These are phyloP conservation scores for Ustilago cynodontis DNA, from an alignment of 1,284 basidiomycete species.

Conservation along the genomic window DNA sequence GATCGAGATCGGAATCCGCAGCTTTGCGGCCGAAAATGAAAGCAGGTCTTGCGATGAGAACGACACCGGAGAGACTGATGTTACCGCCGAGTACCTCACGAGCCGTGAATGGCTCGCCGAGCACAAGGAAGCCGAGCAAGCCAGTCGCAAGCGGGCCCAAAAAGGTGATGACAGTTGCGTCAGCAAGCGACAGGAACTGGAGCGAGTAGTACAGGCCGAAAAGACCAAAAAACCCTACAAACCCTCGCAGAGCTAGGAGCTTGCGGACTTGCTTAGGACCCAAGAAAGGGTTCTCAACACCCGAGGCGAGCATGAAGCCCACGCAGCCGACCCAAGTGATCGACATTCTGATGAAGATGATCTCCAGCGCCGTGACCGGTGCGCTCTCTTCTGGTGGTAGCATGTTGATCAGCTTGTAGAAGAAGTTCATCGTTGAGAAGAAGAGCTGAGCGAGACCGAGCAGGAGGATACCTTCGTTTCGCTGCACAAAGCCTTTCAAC, in stretches of 20 bases:
- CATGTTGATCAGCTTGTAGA: constrained; percentile 76
- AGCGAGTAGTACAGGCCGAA: constrained; percentile 79
- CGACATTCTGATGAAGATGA: constrained; percentile 75
- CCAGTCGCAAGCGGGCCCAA: constrained; percentile 79
- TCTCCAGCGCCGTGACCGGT: constrained; percentile 65
- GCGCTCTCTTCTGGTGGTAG: constrained; percentile 72
- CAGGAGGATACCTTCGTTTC: constrained; percentile 51
- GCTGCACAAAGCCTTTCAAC: constrained; percentile 32
- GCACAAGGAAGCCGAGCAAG: constrained; percentile 77
- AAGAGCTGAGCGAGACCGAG: constrained; percentile 50
- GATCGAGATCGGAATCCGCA: constrained; percentile 36
- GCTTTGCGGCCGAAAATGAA: constrained; percentile 49
- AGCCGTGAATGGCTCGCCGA: constrained; percentile 77
- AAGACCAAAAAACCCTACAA: constrained; percentile 74
- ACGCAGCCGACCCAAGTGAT: constrained; percentile 69
- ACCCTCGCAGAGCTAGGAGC: constrained; percentile 76
- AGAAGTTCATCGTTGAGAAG: constrained; percentile 73
- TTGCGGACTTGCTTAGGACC: constrained; percentile 79
- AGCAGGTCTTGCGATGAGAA: constrained; percentile 73
- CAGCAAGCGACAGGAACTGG: constrained; percentile 78
- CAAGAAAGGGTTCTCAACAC: constrained; percentile 77
- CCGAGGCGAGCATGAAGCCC: constrained; percentile 67
- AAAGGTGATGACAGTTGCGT: constrained; percentile 82
- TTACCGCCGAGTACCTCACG: constrained; percentile 78
- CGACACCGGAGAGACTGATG: constrained; percentile 76